Base-by-base conservation (phyloP, 768 basidiomycete genomes). In the Trichaptum fuscoviolaceum region DNA sequence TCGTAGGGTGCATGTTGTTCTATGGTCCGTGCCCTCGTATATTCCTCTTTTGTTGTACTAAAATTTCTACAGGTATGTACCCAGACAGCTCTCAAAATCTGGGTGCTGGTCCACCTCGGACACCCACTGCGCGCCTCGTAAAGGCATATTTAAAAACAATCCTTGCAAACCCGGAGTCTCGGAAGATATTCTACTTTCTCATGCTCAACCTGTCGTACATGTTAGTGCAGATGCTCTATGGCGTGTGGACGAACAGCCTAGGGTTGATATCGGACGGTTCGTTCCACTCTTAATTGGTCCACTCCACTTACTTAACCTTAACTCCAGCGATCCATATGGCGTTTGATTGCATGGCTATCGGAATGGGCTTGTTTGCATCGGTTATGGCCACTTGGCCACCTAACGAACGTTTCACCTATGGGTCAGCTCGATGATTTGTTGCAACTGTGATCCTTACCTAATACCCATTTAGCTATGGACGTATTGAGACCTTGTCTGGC, bases 351-450 rank as follows among this genome's bases (percentile, higher is more conserved):
- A 88, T 98, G 85, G 96, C 96, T 0, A 94, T 99, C 63, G 95
- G 88, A 0, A 93, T 99, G 64, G 97, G 97, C 1, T 83, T 99
- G 2, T 87, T 97, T 66, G 97, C 97, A 6, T 96, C 93, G 9
- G 92, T 99, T 6, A 99, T 99, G 91, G 95, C 96, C 1, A 96
- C 91, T 12, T 99, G 97, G 97, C 90, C 93, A 52, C 92, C 95
- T 0, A 95, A 99, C 78, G 91, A 92, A 71, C 83, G 87, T 36
- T 99, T 94, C 78, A 98, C 97, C 18, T 99, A 97, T 75, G 97
- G 97, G 92, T 92, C 70, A 62, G 87, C 76, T 23, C 58, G 0
- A 52, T 30, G 12, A 35, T 35, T n/a, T 36, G 35, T 59, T 60
- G 24, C 18, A 23, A 27, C 67, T 58, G 52, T 66, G 52, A 57